Percentiles rank a stretch among this genome's conserved stretches.
Conservation (phyloP, 306 rosid genomes). For the Fragaria ananassa region DNA sequence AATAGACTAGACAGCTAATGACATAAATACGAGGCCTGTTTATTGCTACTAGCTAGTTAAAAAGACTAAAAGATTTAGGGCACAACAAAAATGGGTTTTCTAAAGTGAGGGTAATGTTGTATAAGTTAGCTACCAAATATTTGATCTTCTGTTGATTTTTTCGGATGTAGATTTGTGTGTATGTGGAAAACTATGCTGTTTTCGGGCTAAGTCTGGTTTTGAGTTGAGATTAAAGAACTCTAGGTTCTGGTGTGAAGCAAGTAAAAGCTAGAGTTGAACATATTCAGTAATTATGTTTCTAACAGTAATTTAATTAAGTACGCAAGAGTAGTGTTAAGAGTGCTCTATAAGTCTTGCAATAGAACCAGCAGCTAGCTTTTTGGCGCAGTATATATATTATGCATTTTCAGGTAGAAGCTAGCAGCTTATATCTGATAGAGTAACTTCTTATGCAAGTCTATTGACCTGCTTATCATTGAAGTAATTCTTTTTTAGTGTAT, state of each 20-base stretch:
- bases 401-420: too few relatives aligned
- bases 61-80: neutral
- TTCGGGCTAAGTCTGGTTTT: neutral
- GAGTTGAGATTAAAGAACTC: neutral
- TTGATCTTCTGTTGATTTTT: neutral
- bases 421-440: too few relatives aligned
- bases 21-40: slow-evolving; percentile 29
- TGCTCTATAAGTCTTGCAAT: neutral
- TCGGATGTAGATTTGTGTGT: neutral
- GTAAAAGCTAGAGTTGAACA: neutral
- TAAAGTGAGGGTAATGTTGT: slow-evolving; percentile 12
- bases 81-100: slow-evolving; percentile 14
- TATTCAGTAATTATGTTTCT: neutral
- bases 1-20: slow-evolving; percentile 24
- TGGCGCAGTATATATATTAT: too few relatives aligned
- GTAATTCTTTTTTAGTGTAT: neutral
- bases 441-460: neutral
- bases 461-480: neutral
- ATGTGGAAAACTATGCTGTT: neutral
- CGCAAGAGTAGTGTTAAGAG: neutral
- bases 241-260: neutral
- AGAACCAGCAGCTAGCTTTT: neutral
- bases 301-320: neutral
- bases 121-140: slow-evolving; percentile 4
- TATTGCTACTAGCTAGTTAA: slow-evolving; percentile 4